Evolutionary conservation across 768 basidiomycete species (phyloP), one percentile per base, ranked within the genome.

Genomic region (Termitomyces sp.): DNA sequence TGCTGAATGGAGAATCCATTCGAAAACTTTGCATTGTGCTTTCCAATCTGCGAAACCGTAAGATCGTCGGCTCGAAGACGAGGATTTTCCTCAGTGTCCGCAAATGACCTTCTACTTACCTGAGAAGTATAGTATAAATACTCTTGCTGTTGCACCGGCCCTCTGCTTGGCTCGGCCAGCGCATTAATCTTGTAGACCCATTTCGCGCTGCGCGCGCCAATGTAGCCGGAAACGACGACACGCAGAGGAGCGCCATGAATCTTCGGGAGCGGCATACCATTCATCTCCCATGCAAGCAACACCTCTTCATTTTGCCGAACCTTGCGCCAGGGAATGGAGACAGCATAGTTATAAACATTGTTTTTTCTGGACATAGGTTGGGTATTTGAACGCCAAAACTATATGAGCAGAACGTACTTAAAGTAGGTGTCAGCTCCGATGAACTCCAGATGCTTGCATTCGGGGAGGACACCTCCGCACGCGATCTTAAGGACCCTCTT

Each of bases 361-460:
- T 70, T 68, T 50, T 72, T 72, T 59, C 72, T 73, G 55, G 2
- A 40, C 17, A n/a, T 11, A 17, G 26, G 45, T 12, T 46, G 15
- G 41, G 45, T 26, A 37, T 23, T 28, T 37, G 21, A 28, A 14
- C 30, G 26, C 30, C 2, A 9, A 43, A 50, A 35, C 12, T 3
- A 11, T 50, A 15, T 31, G 21, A 42, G 35, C 35, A 48, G 17
- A 30, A 55, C 70, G 40, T 40, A 77, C 80, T 79, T 79, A 71
- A 81, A 80, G 64, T 81, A 82, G 1, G 80, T 82, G 58, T 83
- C 81, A 6, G 79, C 80, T 23, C 81, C 80, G 57, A 82, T 75
- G 64, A 82, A 78, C 63, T 83, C 81, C 60, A 82, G 68, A 62
- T 82, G 80, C 61, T 76, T 59, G 50, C 75, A 77, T 40, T 79